Evolutionary conservation across 129 eudicot species (phyloP).

Genomic region (Flaveria trinervia): DNA sequence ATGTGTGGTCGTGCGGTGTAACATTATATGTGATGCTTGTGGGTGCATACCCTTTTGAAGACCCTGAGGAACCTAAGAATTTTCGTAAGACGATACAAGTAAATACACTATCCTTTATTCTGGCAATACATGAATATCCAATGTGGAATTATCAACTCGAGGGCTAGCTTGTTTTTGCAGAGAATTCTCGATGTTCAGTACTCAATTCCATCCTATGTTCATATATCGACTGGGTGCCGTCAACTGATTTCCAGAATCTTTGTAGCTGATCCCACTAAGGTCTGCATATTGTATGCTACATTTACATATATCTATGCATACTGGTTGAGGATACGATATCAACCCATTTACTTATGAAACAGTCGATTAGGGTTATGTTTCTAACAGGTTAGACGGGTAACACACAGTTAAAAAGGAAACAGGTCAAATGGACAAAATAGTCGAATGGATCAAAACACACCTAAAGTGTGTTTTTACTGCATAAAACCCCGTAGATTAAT

Average conservation of each 20-base stretch:
- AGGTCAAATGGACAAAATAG: neutral
- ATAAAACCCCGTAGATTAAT: neutral
- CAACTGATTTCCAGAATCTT: conserved; percentile 80
- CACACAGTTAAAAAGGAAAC: neutral
- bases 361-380: neutral
- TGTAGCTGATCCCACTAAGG: conserved; percentile 89
- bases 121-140: neutral
- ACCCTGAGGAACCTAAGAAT: conserved; percentile 64
- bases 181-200: conserved; percentile 80
- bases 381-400: neutral
- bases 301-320: neutral
- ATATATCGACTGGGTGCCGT: conserved; percentile 76
- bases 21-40: conserved; percentile 93
- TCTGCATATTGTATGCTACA: conserved; percentile 25
- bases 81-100: conserved; percentile 84
- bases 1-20: conserved; percentile 98
- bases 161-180: conserved; percentile 50
- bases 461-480: neutral
- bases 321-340: neutral
- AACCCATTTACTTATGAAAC: neutral
- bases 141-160: conserved; percentile 10
- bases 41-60: conserved; percentile 96
- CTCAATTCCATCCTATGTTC: conserved; percentile 83
- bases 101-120: neutral
- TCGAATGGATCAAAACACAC: neutral